phyloP scores from a whole-genome alignment of 2,329 filamentous ascomycete genomes.

The Dendrostoma leiphaemia region DNA sequence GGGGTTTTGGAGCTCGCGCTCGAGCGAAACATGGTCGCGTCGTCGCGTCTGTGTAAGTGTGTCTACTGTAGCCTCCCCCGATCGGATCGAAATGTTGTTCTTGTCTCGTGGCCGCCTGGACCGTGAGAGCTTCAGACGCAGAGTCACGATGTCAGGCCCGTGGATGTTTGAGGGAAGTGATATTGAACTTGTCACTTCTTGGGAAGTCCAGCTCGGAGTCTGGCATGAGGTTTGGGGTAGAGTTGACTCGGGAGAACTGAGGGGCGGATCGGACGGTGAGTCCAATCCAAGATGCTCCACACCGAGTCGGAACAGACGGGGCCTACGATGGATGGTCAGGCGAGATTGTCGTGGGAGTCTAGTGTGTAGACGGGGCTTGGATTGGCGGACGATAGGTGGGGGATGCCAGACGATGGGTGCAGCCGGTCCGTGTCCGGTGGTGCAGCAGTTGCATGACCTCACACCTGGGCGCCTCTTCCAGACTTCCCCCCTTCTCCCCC shows the following conservation, averaged over 20 bases:
- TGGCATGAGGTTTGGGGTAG: background rate
- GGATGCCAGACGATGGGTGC: too few species aligned
- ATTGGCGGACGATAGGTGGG: background rate
- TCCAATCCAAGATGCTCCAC: too few species aligned
- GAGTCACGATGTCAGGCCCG: background rate
- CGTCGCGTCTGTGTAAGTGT: too few species aligned
- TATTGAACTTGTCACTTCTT: background rate
- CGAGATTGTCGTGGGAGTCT: too few species aligned
- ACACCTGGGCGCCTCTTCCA: too few species aligned
- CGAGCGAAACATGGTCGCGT: background rate
- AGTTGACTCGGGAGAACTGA: background rate
- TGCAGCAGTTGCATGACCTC: constrained; percentile 1
- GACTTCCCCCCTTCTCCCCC: background rate
- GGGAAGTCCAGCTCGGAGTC: background rate
- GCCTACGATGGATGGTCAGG: too few species aligned
- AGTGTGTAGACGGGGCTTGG: background rate
- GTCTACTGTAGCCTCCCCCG: background rate
- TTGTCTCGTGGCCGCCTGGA: background rate
- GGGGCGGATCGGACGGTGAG: too few species aligned
- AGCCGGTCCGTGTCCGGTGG: too few species aligned
- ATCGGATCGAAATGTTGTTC: background rate
- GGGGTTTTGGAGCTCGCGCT: background rate
- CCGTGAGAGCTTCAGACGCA: background rate
- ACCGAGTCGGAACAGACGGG: too few species aligned
- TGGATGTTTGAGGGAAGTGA: background rate